phyloP scores from a whole-genome alignment of 1,284 basidiomycete genomes.

The Fomitopsis schrenkii region DNA sequence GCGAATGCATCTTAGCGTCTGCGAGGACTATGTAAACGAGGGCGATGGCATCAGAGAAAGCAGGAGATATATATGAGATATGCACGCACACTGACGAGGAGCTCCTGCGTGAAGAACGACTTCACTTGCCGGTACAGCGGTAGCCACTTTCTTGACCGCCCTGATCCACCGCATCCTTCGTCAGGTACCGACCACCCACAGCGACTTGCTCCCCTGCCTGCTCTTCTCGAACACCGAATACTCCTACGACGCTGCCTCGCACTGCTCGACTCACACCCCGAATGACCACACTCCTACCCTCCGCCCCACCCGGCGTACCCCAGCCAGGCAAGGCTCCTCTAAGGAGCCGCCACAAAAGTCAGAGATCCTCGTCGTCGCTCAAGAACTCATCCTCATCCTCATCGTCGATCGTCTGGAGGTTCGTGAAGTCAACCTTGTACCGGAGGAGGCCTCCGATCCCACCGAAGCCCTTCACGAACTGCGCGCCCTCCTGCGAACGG shows the following conservation, averaged over 20 bases:
- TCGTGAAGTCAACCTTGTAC: constrained; percentile 94
- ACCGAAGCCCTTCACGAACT: constrained; percentile 99
- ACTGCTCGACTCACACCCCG: neutral
- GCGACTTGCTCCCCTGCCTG: neutral
- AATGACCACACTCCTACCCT: constrained; percentile 29
- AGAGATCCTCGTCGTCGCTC: constrained; percentile 77
- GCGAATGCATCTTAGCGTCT: neutral
- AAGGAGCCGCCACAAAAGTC: constrained; percentile 78
- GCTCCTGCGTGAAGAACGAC: neutral
- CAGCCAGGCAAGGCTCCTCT: constrained; percentile 60
- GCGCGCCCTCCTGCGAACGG: constrained; percentile 94
- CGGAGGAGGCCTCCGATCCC: constrained; percentile 94
- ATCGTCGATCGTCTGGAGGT: constrained; percentile 69
- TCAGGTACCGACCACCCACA: neutral
- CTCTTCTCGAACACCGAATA: neutral
- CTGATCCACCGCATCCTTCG: neutral
- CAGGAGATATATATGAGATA: neutral
- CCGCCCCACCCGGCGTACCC: constrained; percentile 59
- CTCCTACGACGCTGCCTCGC: neutral
- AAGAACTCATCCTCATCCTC: constrained; percentile 77
- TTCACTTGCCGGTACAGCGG: neutral
- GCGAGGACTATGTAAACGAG: neutral
- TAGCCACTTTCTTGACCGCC: neutral
- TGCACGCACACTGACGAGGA: neutral
- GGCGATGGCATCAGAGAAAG: neutral